phyloP scores from a whole-genome alignment of 805 yeast genomes.

The Geotrichum ghanense region DNA sequence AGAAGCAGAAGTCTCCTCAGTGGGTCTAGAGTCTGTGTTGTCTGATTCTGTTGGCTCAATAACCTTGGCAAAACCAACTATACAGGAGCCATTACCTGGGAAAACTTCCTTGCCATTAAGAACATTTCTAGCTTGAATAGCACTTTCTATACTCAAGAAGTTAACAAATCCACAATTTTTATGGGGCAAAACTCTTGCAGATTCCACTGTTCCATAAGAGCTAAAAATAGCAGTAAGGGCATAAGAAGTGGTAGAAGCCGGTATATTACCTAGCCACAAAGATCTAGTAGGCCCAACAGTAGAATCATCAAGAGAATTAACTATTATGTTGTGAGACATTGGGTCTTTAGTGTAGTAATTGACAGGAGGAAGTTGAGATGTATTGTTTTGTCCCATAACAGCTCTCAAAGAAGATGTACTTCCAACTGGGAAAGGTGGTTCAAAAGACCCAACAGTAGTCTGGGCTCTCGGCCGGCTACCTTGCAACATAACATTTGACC shows the following conservation, averaged over 20 bases:
- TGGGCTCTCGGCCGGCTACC: constrained; percentile 11
- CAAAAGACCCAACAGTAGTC: constrained; percentile 12
- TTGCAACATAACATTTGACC: background rate
- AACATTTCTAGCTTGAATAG: constrained; percentile 66
- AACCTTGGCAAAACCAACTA: constrained; percentile 78
- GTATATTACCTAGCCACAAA: constrained; percentile 70
- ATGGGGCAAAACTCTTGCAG: constrained; percentile 46
- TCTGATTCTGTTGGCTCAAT: constrained; percentile 13
- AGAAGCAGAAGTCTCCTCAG: constrained; percentile 4
- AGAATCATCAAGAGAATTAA: constrained; percentile 42
- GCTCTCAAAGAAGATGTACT: background rate
- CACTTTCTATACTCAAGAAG: constrained; percentile 58
- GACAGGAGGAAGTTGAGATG: constrained; percentile 14
- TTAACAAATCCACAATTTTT: constrained; percentile 50
- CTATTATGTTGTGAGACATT: constrained; percentile 3
- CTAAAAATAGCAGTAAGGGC: constrained; percentile 50
- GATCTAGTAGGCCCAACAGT: constrained; percentile 47
- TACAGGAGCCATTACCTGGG: constrained; percentile 63
- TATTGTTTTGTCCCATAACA: constrained; percentile 11
- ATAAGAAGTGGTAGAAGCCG: constrained; percentile 41
- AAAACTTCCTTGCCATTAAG: constrained; percentile 75
- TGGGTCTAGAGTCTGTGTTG: constrained; percentile 7
- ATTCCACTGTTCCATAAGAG: constrained; percentile 48
- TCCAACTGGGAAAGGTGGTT: constrained; percentile 1
- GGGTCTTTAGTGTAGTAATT: constrained; percentile 12